A percentile compares a stretch with the other conserved stretches of the same genome.
Conservation (phyloP, 2,329 filamentous ascomycete genomes). For the Chaetomium sp. region DNA sequence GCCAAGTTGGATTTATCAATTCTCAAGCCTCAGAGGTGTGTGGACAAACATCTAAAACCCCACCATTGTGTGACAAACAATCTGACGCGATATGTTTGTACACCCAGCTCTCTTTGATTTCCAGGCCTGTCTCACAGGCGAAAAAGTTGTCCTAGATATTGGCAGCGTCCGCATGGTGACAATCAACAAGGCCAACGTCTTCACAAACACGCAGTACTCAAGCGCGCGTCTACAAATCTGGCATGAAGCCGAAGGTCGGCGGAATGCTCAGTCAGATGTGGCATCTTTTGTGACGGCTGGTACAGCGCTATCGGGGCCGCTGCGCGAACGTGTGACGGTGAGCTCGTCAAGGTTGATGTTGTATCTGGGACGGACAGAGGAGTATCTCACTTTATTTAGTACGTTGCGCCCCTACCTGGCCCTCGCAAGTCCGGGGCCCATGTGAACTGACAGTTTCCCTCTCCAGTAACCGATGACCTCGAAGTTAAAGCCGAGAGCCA, state of each 20-base stretch:
- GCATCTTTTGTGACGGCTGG: slow-evolving; percentile 27
- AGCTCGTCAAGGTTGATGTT: slow-evolving; percentile 23
- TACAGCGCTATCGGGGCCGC: slow-evolving; percentile 25
- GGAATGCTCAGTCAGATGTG: slow-evolving; percentile 19
- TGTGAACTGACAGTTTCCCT: not conserved
- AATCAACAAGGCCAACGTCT: slow-evolving; percentile 17
- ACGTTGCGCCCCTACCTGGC: slow-evolving; percentile 2
- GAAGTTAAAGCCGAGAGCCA: slow-evolving; percentile 23
- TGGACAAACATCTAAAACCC: no score
- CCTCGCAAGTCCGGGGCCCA: no score
- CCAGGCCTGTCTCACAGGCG: slow-evolving; percentile 25
- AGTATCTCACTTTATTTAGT: slow-evolving; percentile 27
- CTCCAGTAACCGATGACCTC: slow-evolving; percentile 25
- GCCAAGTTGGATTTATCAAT: slow-evolving; percentile 26
- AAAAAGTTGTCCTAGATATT: slow-evolving; percentile 27
- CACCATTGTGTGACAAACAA: not conserved
- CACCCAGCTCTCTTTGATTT: slow-evolving; percentile 24
- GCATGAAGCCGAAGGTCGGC: slow-evolving; percentile 23
- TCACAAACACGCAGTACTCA: slow-evolving; percentile 22
- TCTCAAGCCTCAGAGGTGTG: slow-evolving; percentile 18
- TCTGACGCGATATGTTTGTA: no score
- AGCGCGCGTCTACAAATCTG: slow-evolving; percentile 27
- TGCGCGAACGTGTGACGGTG: slow-evolving; percentile 21
- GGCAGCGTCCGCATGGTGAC: slow-evolving; percentile 24
- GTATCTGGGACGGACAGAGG: slow-evolving; percentile 24